phyloP scores from a whole-genome alignment of 2,329 filamentous ascomycete species.

The Paecilomyces sp. region DNA sequence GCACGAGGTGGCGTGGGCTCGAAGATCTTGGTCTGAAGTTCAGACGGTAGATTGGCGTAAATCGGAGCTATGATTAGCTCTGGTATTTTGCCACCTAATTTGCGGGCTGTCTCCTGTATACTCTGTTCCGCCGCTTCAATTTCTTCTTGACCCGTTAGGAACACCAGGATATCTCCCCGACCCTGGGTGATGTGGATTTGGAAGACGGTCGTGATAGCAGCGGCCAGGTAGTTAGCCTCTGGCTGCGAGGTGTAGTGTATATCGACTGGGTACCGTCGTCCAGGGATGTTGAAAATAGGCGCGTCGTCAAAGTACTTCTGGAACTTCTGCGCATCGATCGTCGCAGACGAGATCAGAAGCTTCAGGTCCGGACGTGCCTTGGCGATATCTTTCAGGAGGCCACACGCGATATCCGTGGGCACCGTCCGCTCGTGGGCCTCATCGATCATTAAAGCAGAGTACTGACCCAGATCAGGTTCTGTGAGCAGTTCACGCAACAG shows the following conservation, averaged over 20 bases:
- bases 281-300: conserved; percentile 91
- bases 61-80: conserved; percentile 90
- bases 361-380: conserved; percentile 78
- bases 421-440: conserved; percentile 94
- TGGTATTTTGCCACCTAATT: conserved; percentile 74
- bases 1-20: conserved; percentile 80
- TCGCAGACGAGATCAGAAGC: conserved; percentile 86
- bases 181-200: conserved; percentile 88
- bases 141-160: conserved; percentile 92
- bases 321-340: conserved; percentile 90
- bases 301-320: conserved; percentile 85
- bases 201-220: conserved; percentile 87
- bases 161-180: conserved; percentile 84
- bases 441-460: conserved; percentile 90
- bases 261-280: conserved; percentile 79
- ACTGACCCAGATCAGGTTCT: conserved; percentile 73
- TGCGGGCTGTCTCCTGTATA: conserved; percentile 76
- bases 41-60: conserved; percentile 86
- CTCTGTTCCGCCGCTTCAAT: conserved; percentile 84
- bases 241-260: conserved; percentile 86
- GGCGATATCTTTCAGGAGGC: conserved; percentile 81
- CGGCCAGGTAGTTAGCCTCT: conserved; percentile 87
- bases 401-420: conserved; percentile 82
- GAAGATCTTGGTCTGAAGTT: conserved; percentile 89
- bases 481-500: conserved; percentile 83